Base-by-base conservation (phyloP, 2,329 filamentous ascomycete species). In the Aspergillus novofumigatus region DNA sequence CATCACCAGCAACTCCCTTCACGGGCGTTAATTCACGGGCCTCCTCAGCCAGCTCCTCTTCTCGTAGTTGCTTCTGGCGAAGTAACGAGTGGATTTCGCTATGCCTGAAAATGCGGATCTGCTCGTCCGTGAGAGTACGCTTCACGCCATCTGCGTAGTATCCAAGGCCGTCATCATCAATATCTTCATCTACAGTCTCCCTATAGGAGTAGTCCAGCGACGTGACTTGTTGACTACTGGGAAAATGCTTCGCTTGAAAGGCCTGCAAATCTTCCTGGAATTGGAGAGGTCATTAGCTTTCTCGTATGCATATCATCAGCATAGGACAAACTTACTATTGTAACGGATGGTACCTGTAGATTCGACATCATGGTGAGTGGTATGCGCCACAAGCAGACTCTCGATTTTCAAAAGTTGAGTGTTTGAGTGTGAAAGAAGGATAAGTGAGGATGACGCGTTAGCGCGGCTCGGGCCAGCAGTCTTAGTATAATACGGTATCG, bases 31-130 rank as follows among this genome's bases (percentile, higher is more conserved):
- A 52, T 55, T 61, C 9, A 25, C 62, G 54, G 35, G 62, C 55
- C 45, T 62, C 60, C 23, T 63, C 59, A 26, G 59, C 58, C 11
- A 65, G 64, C n/a, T 69, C 62, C 52, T 76, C 71, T 48, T 67
- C 60, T 54, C 66, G 59, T 10, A 74, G 58, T 60, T 77, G 69
- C 54, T 68, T 71, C 58, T 81, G 78, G 60, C 84, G 84, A 26
- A 90, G 78, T 42, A 96, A 77, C 11, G 84, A 76, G 68, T 94
- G 87, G 23, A 96, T 83, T 73, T 97, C 93, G 2, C 90, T 93
- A 69, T 95, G 91, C 59, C 92, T 83, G 71, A 97, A 97, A 59
- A 96, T 93, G 53, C 85, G 85, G 64, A 97, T 91, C 77, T 97
- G 90, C 65, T 92, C 90, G 68, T 97, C 90, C 9, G 92, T 97